phyloP scores from a whole-genome alignment of 2,329 filamentous ascomycete genomes.

The Aureobasidium vineae region DNA sequence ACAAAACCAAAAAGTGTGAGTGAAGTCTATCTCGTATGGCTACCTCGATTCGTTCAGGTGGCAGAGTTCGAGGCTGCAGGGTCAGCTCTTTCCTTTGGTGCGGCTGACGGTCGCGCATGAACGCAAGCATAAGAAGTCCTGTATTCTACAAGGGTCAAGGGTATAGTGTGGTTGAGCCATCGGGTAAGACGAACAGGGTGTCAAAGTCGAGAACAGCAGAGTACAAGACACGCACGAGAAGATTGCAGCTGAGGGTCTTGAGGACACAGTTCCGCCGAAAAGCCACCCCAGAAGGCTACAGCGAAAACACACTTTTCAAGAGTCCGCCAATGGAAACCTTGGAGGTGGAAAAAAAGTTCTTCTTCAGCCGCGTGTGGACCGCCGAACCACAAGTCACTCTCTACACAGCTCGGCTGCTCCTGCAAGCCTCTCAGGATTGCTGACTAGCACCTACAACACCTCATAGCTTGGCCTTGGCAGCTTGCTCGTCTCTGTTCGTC shows the following conservation, averaged over 20 bases:
- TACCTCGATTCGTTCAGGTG: conserved; percentile 5
- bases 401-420: conserved; percentile 4
- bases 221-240: neutral
- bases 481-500: conserved; percentile 47
- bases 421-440: neutral
- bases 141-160: neutral
- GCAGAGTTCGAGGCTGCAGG: neutral
- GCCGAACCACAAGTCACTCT: neutral
- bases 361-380: conserved; percentile 9
- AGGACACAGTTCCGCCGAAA: neutral
- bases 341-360: neutral
- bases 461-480: conserved; percentile 16
- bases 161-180: neutral
- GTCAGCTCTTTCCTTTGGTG: neutral
- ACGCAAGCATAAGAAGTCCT: neutral
- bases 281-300: neutral
- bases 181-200: neutral
- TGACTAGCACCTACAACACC: neutral
- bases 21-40: neutral
- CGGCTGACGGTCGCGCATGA: neutral
- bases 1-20: neutral
- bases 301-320: neutral
- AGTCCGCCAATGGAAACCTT: conserved; percentile 23
- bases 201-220: neutral
- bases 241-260: neutral